Percentiles rank a stretch among this genome's conserved stretches.
These are phyloP conservation scores for Tillandsia fasciculata DNA, from an alignment of 176 grass and related monocot species.

Conservation along the genomic window DNA sequence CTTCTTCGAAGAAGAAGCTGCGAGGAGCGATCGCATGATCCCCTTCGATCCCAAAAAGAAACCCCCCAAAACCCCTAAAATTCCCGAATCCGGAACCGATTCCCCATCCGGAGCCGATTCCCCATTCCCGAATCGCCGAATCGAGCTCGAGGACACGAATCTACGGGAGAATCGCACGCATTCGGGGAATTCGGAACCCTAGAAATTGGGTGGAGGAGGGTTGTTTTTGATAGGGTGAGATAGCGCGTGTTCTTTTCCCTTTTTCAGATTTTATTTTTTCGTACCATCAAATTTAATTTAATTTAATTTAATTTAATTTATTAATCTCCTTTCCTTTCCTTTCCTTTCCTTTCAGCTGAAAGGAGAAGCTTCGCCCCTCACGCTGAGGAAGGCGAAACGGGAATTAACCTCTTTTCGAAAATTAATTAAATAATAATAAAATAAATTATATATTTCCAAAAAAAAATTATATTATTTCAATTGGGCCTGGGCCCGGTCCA, in stretches of 20 bases:
- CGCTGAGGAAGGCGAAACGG: neutral
- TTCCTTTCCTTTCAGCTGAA: too few species aligned
- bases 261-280: too few species aligned
- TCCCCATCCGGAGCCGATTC: constrained; percentile 9
- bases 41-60: constrained; percentile 7
- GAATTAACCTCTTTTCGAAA: neutral
- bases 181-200: neutral
- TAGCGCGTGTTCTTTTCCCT: too few species aligned
- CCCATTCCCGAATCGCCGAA: constrained; percentile 8
- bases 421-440: neutral
- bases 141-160: neutral
- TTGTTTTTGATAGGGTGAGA: too few species aligned
- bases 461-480: too few species aligned
- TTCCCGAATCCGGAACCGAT: constrained; percentile 6
- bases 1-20: constrained; percentile 15
- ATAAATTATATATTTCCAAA: too few species aligned
- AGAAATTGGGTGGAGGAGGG: neutral
- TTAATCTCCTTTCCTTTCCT: too few species aligned
- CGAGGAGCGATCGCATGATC: constrained; percentile 11
- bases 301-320: too few species aligned
- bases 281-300: too few species aligned
- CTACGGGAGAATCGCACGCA: neutral
- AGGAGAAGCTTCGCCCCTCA: neutral
- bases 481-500: too few species aligned
- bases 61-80: constrained; percentile 7